Evolutionary conservation across 768 basidiomycete species (phyloP), one percentile per base, ranked within the genome.

Genomic region (Naganishia friedmannii): DNA sequence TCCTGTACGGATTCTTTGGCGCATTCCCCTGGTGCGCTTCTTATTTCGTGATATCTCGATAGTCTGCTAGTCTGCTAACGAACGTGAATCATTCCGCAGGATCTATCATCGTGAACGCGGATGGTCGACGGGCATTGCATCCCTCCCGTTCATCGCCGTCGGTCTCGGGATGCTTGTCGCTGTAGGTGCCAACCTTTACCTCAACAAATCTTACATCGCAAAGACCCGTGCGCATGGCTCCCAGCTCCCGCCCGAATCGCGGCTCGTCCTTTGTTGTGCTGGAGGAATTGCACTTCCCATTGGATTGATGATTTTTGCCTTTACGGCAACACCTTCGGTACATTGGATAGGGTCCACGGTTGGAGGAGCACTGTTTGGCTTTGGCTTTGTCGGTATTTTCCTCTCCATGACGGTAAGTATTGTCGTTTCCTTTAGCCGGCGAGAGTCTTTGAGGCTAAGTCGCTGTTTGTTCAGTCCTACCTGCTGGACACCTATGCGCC

Each of bases 301-400:
- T 13, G 90, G 90, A 0, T 79, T 91, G 13, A 79, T 92, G 26
- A 82, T 92, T 7, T 78, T 86, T 6, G 90, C 91, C 0, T 92
- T 90, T 89, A 82, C 86, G 0, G 87, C 88, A 6, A 81, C 88
- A 73, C 73, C 82, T 0, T 77, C 82, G 15, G 77, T 87, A 0
- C 86, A 86, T 70, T 92, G 91, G 91, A 86, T 91, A 55, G 87
- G 82, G 0, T 84, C 86, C 2, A 88, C 90, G 72, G 83, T 90
- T 28, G 88, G 88, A 48, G 72, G 68, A 70, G 37, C 86, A 0
- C 77, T 86, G 31, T 89, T 65, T 80, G 69, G 5, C 69, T 72
- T 31, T 45, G 66, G 19, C 29, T 72, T 48, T 29, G 70, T 39
- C 65, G 51, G 10, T 53, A 34, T 48, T 37, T 58, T 17, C 31